Evolutionary conservation across 257 asterid genomes (phyloP).

Genomic region (Fraxinus quadrangulata): DNA sequence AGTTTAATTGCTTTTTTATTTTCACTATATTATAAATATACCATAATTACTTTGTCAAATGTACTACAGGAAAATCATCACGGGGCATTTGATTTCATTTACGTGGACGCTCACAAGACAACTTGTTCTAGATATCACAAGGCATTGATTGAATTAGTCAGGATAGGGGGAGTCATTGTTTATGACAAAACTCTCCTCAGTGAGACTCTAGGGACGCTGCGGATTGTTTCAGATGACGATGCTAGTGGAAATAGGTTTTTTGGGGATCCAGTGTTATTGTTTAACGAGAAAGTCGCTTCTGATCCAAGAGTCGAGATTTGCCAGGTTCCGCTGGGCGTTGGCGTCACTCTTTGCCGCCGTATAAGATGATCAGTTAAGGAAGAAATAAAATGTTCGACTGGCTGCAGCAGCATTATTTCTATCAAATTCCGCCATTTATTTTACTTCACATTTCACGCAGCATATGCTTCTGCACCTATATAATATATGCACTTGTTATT

Average conservation of each 20-base stretch:
- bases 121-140: constrained; percentile 72
- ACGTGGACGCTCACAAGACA: constrained; percentile 88
- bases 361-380: constrained; percentile 40
- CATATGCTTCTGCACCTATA: too few species aligned
- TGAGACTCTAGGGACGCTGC: constrained; percentile 81
- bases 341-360: constrained; percentile 91
- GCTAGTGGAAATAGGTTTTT: constrained; percentile 57
- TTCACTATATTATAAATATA: neutral
- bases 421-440: too few species aligned
- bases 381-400: too few species aligned
- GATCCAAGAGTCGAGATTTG: constrained; percentile 90
- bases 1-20: too few species aligned
- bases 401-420: too few species aligned
- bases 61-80: constrained; percentile 40
- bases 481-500: too few species aligned
- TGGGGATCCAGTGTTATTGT: constrained; percentile 71
- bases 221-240: constrained; percentile 73
- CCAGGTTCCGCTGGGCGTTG: constrained; percentile 86
- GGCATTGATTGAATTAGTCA: constrained; percentile 69
- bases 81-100: constrained; percentile 71
- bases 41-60: neutral
- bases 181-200: constrained; percentile 90
- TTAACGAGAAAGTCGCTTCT: constrained; percentile 76
- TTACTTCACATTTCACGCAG: too few species aligned
- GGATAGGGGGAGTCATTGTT: constrained; percentile 79